Conservation (phyloP, 1,284 basidiomycete genomes). For the Ceraceosorus guamensis region DNA sequence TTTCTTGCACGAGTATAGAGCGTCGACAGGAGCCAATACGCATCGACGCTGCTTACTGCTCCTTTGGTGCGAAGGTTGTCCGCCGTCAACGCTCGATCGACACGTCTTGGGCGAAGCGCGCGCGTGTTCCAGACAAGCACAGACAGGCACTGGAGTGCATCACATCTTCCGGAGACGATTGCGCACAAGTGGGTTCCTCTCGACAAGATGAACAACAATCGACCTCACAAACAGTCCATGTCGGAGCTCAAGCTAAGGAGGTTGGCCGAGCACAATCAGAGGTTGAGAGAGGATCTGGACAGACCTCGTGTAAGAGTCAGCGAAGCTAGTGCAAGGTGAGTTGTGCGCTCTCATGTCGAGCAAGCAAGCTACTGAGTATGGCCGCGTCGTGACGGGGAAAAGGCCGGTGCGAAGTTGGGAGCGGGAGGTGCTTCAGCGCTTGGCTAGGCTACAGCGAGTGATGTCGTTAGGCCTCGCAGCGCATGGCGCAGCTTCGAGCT, state of each 20-base stretch:
- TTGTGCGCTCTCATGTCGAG: background rate
- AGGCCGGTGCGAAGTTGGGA: background rate
- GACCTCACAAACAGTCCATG: slow-evolving; percentile 64
- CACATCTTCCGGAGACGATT: background rate
- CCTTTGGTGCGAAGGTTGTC: too few relatives aligned
- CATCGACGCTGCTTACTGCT: too few relatives aligned
- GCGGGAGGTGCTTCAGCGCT: background rate
- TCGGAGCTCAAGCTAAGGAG: slow-evolving; percentile 90
- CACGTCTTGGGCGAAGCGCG: too few relatives aligned
- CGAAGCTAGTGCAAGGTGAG: slow-evolving; percentile 80
- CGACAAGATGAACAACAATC: slow-evolving; percentile 54
- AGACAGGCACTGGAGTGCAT: background rate
- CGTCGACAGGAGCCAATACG: too few relatives aligned
- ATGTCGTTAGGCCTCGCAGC: too few relatives aligned
- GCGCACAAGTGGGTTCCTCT: background rate
- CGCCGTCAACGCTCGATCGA: too few relatives aligned
- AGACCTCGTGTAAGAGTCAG: slow-evolving; percentile 79
- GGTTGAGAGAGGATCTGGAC: slow-evolving; percentile 79
- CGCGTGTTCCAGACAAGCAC: too few relatives aligned
- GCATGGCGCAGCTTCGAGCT: too few relatives aligned
- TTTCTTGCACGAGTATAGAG: too few relatives aligned
- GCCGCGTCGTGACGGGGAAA: background rate
- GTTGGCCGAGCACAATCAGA: slow-evolving; percentile 84
- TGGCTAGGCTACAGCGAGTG: too few relatives aligned
- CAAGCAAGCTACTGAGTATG: too few relatives aligned